Conservation (phyloP, 1,284 basidiomycete species). For the Ustilago sp. region DNA sequence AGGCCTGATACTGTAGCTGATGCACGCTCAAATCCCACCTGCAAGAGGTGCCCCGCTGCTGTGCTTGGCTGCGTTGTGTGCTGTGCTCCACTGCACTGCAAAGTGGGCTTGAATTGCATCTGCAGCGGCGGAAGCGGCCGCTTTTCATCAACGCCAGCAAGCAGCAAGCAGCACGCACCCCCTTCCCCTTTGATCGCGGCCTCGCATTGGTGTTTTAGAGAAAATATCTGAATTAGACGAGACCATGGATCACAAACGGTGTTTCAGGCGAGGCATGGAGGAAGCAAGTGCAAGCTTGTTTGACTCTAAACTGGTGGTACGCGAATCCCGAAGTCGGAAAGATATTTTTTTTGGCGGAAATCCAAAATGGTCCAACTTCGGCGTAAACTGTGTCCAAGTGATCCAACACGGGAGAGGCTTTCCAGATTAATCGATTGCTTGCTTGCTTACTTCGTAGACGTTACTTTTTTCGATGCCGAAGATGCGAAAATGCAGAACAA, state of each 20-base stretch:
- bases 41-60: slow-evolving; percentile 1
- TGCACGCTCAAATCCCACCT: slow-evolving; percentile 9
- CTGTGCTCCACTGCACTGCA: neutral
- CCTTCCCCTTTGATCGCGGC: too few species aligned
- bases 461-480: neutral
- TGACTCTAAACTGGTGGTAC: neutral
- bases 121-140: slow-evolving; percentile 5
- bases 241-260: neutral
- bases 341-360: neutral
- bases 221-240: neutral
- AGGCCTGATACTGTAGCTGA: neutral
- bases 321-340: neutral
- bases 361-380: slow-evolving; percentile 2
- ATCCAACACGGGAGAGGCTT: neutral
- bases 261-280: neutral
- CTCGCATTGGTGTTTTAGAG: too few species aligned
- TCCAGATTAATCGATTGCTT: slow-evolving; percentile 2
- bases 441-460: neutral
- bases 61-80: neutral
- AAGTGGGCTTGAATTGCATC: neutral
- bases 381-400: neutral
- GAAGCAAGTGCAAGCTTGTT: neutral
- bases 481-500: neutral
- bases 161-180: too few species aligned
- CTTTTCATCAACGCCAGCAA: neutral